These are phyloP conservation scores for Cyclospora cayetanensis DNA, from an alignment of 169 alveolate genomes.

Conservation along the genomic window DNA sequence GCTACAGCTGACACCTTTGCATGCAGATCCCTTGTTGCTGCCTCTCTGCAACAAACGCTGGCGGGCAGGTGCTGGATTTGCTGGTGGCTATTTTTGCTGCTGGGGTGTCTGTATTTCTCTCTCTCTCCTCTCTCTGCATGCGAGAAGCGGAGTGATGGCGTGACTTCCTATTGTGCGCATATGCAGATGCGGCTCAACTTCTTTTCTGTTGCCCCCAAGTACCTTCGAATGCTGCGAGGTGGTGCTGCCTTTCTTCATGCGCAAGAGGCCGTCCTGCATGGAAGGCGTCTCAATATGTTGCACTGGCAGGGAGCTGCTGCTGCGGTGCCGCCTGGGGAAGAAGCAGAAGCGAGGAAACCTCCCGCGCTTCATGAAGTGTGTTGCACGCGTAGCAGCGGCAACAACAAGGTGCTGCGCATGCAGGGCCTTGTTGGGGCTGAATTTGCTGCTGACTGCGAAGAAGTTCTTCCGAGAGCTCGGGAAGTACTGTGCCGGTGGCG, in stretches of 20 bases:
- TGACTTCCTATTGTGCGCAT: too few relatives aligned
- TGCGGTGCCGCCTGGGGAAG: neutral
- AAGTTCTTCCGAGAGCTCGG: neutral
- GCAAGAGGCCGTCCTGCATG: neutral
- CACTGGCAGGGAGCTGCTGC: neutral
- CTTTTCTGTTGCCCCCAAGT: neutral
- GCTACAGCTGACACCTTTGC: neutral
- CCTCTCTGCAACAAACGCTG: neutral
- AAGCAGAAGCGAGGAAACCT: neutral
- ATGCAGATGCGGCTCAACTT: neutral
- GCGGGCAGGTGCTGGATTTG: neutral
- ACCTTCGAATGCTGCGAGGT: neutral
- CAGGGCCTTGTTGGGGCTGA: constrained; percentile 40
- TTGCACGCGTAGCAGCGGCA: neutral
- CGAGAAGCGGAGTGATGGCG: too few relatives aligned
- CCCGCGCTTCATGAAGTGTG: neutral
- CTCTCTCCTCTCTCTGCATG: neutral
- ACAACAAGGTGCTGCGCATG: neutral
- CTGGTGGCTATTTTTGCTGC: neutral
- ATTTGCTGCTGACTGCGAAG: constrained; percentile 31
- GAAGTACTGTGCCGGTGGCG: neutral
- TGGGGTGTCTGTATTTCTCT: neutral
- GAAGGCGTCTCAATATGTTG: neutral
- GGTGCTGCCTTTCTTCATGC: neutral
- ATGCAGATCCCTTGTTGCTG: neutral